Percentiles rank a stretch among this genome's conserved stretches.
These are phyloP conservation scores for Hymenoscyphus repandus DNA, from an alignment of 2,329 filamentous ascomycete species.

Conservation along the genomic window DNA sequence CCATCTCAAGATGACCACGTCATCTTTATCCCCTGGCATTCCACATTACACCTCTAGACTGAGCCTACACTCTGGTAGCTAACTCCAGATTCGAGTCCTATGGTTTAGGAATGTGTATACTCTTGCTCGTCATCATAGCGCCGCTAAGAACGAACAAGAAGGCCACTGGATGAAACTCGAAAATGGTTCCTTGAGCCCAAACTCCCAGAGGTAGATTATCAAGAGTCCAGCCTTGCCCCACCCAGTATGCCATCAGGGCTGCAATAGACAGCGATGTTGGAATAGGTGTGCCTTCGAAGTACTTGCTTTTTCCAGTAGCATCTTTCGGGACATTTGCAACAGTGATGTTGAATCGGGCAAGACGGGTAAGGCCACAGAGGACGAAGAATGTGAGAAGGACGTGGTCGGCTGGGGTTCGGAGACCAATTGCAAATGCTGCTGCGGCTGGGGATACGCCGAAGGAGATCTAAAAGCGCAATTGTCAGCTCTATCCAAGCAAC, in stretches of 20 bases:
- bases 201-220: slow-evolving; percentile 74
- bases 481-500: slow-evolving; percentile 1
- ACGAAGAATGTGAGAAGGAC: slow-evolving; percentile 80
- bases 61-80: neutral
- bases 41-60: no score
- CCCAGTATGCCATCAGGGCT: slow-evolving; percentile 83
- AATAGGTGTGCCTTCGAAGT: slow-evolving; percentile 96
- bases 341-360: slow-evolving; percentile 97
- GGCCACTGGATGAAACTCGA: slow-evolving; percentile 83
- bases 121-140: slow-evolving; percentile 93
- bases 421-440: slow-evolving; percentile 81
- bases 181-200: slow-evolving; percentile 56
- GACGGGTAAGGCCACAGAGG: slow-evolving; percentile 84
- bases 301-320: slow-evolving; percentile 81
- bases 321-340: slow-evolving; percentile 88
- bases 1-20: neutral
- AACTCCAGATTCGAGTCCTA: slow-evolving; percentile 30
- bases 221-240: slow-evolving; percentile 73
- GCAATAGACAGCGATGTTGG: slow-evolving; percentile 82
- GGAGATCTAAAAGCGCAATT: slow-evolving; percentile 61
- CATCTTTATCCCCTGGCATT: no score
- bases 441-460: slow-evolving; percentile 89
- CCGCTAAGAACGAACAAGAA: slow-evolving; percentile 82
- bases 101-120: slow-evolving; percentile 89
- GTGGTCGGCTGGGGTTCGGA: slow-evolving; percentile 81